Conservation (phyloP, 805 yeast genomes). For the Nematodospora valgi region DNA sequence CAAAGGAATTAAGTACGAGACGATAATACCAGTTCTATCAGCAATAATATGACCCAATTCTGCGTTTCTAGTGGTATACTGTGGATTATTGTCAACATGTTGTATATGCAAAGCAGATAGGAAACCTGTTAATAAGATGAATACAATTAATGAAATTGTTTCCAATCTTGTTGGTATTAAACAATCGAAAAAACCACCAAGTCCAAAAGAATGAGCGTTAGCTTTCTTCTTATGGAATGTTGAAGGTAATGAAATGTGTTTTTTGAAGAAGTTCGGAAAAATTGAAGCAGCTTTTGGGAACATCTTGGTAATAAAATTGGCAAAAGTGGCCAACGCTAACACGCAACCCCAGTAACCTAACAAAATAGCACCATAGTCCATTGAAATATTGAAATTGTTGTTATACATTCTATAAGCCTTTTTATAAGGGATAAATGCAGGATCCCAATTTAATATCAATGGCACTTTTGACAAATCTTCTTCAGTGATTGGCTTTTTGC, state of each 20-base stretch:
- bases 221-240: slow-evolving; percentile 15
- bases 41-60: slow-evolving; percentile 43
- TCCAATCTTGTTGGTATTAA: slow-evolving; percentile 55
- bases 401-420: slow-evolving; percentile 21
- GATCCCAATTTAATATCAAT: slow-evolving; percentile 26
- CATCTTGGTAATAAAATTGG: slow-evolving; percentile 38
- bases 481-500: neutral
- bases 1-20: slow-evolving; percentile 54
- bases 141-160: slow-evolving; percentile 36
- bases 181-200: slow-evolving; percentile 16
- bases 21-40: slow-evolving; percentile 53
- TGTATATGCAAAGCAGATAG: slow-evolving; percentile 24
- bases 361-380: slow-evolving; percentile 38
- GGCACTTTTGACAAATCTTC: slow-evolving; percentile 23
- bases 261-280: slow-evolving; percentile 22
- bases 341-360: slow-evolving; percentile 50
- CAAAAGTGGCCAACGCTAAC: slow-evolving; percentile 37
- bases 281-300: slow-evolving; percentile 34
- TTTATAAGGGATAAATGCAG: slow-evolving; percentile 37
- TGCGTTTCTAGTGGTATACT: slow-evolving; percentile 13
- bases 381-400: slow-evolving; percentile 36
- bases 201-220: slow-evolving; percentile 9
- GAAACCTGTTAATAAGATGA: slow-evolving; percentile 31
- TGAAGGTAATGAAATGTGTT: slow-evolving; percentile 27
- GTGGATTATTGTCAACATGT: slow-evolving; percentile 22